Evolutionary conservation across 2,329 filamentous ascomycete species (phyloP), one percentile per base, ranked within the genome.

Genomic region (Fusarium sp.): DNA sequence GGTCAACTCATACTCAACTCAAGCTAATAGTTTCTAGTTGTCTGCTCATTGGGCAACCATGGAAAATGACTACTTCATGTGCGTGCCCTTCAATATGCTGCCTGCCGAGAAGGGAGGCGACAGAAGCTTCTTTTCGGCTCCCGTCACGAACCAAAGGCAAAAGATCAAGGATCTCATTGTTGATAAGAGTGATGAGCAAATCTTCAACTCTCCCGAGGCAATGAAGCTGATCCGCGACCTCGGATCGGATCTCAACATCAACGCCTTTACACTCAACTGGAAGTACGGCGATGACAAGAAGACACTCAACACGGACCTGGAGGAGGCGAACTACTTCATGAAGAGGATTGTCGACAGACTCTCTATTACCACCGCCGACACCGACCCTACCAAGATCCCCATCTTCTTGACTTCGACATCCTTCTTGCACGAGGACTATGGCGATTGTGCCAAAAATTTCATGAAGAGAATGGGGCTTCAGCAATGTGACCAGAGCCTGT

Each of bases 241-340:
- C 1, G 85, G 85, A 0, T 86, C 85, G 0, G 86, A 87, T n/a
- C 77, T 85, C 9, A 87, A 85, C 72, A 86, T 88, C 73, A 86
- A 87, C 67, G 82, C 82, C 8, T 85, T 87, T 59, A 78, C 84
- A 0, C 74, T 84, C 30, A 88, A 88, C 68, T 88, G 84, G 80
- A 79, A 81, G 4, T 71, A 85, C 48, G 60, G 75, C 1, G 72
- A 86, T 16, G 84, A 83, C 0, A 76, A 50, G 20, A 45, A 45
- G 14, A 27, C 43, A 0, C 76, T 85, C 18, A 87, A 87, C 68
- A 78, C 76, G 0, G 85, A 87, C 52, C 77, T 87, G 3, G 85
- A 86, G 66, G 85, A 87, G 70, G 85, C 86, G 5, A 88, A 87
- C 67, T 85, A 87, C 68, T 80, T 88, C 25, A 88, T 86, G 82